Evolutionary conservation across 208 protist genomes (phyloP), one percentile per base, ranked within the genome.

Genomic region (Trypanosoma platydactyli): DNA sequence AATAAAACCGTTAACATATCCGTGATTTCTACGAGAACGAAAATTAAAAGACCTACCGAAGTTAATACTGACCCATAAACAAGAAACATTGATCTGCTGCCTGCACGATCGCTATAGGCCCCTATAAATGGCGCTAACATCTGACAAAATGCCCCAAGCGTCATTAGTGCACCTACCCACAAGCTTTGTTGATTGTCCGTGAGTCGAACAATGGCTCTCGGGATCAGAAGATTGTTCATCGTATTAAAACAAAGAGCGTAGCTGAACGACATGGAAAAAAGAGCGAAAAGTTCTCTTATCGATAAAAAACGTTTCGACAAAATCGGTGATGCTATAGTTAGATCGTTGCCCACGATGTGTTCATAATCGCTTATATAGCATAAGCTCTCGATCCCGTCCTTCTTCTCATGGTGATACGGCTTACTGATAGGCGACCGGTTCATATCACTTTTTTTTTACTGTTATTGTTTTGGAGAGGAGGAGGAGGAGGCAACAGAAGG

Each of bases 251-350:
- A 61, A 5, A 80, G 27, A 11, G 52, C 75, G 40, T 73, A 80
- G 41, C 56, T 62, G 56, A 79, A 79, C 4, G 68, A 75, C 41
- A 79, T 57, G 9, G 68, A 54, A 51, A 79, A 75, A 18, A 79
- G 55, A 54, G 62, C n/a, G 40, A 79, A 51, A 41, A 79, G 18
- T 25, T 74, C 67, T 13, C 45, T 44, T 45, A 77, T 62, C 9
- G 72, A 63, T 38, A 73, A 44, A 11, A 35, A 22, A 4, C 70
- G 53, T 25, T 57, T 65, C 54, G 35, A 46, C 5, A 25, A 12
- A 12, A 50, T 59, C 40, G 27, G 4, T 25, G 53, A 27, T 38
- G 22, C n/a, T 16, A 25, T 7, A 57, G 3, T 25, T 33, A 33
- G 38, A 18, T 67, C 61, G 27, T 67, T 2, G 29, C 20, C 22